Conservation (phyloP, 768 basidiomycete genomes). For the Auriscalpium vulgare region DNA sequence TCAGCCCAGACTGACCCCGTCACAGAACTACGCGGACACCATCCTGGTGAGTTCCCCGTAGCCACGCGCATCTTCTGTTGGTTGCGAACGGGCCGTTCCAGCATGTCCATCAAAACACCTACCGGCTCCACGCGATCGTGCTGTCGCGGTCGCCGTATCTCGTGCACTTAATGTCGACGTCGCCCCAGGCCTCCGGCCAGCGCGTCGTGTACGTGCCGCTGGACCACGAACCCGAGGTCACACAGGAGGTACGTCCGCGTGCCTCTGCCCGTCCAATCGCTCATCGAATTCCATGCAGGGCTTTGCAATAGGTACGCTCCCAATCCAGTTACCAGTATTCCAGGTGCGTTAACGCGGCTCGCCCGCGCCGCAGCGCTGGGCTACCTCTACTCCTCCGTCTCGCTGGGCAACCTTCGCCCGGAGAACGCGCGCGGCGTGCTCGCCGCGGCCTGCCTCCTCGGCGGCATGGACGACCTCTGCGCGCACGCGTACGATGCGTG, state of each 20-base stretch:
- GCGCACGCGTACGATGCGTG: conserved; percentile 72
- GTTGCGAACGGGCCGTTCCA: conserved; percentile 20
- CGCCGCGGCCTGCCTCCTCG: conserved; percentile 76
- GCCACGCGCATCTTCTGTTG: conserved; percentile 4
- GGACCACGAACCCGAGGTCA: conserved; percentile 75
- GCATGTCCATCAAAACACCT: conserved; percentile 70
- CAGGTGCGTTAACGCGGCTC: too few species aligned
- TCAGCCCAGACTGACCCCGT: background rate
- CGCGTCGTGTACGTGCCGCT: conserved; percentile 68
- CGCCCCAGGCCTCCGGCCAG: conserved; percentile 56
- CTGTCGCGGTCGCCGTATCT: conserved; percentile 83
- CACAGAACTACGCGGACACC: conserved; percentile 73
- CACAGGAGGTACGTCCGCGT: conserved; percentile 59
- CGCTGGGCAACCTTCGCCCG: conserved; percentile 58
- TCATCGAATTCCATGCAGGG: background rate
- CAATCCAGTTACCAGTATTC: too few species aligned
- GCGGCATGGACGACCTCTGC: conserved; percentile 82
- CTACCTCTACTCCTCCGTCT: conserved; percentile 71
- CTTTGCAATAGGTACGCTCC: background rate
- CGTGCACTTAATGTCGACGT: conserved; percentile 81
- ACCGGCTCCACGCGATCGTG: conserved; percentile 78
- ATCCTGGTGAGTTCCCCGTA: conserved; percentile 47
- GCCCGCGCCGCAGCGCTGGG: conserved; percentile 43
- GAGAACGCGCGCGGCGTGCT: conserved; percentile 81
- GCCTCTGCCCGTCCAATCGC: background rate